Percentiles rank a stretch among this genome's conserved stretches.
Conservation (phyloP, 495 filamentous ascomycete genomes). For the Neurospora pannonica region DNA sequence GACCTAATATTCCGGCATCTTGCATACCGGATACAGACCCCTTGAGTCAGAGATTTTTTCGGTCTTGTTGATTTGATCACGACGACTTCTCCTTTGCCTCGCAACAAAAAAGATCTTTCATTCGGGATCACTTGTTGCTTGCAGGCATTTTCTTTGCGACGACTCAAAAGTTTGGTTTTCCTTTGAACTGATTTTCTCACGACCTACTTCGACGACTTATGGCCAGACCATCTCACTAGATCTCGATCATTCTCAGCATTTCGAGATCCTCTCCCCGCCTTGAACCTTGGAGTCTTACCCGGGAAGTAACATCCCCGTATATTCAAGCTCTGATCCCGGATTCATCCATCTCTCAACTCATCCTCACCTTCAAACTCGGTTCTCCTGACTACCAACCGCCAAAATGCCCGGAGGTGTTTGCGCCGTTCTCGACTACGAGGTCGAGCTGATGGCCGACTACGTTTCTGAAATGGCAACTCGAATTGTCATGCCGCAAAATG, state of each 20-base stretch:
- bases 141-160: background rate
- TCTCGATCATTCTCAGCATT: conserved; percentile 16
- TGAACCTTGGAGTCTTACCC: conserved; percentile 26
- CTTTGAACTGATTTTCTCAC: background rate
- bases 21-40: background rate
- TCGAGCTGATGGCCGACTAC: conserved; percentile 97
- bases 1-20: background rate
- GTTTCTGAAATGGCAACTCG: conserved; percentile 85
- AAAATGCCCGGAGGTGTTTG: conserved; percentile 77
- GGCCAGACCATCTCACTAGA: conserved; percentile 35
- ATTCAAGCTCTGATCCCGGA: background rate
- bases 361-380: background rate
- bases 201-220: conserved; percentile 20
- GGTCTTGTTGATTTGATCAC: background rate
- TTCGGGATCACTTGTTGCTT: background rate
- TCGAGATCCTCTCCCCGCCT: conserved; percentile 24
- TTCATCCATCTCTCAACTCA: background rate
- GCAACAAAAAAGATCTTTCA: background rate
- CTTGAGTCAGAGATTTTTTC: background rate
- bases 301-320: background rate
- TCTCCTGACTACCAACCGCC: conserved; percentile 10
- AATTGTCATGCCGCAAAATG: conserved; percentile 59
- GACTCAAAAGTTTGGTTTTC: background rate
- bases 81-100: background rate
- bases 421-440: conserved; percentile 94